phyloP scores from a whole-genome alignment of 192 early-diverging fungal species.

The Backusella macrospora region DNA sequence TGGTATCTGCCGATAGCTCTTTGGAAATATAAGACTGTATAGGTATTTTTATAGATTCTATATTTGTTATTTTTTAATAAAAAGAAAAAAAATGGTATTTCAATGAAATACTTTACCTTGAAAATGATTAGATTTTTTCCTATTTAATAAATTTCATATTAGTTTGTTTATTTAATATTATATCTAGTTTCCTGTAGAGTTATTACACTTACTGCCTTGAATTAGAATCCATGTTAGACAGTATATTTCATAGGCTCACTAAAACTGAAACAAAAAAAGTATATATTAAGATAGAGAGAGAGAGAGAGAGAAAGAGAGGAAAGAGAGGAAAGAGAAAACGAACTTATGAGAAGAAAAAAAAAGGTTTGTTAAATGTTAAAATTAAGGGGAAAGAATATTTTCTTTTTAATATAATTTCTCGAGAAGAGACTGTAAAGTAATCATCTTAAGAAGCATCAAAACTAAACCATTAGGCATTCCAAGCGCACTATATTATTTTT shows the following conservation, averaged over 20 bases:
- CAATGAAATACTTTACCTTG: neutral
- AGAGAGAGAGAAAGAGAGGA: neutral
- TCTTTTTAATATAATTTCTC: slow-evolving; percentile 19
- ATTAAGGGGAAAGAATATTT: slow-evolving; percentile 8
- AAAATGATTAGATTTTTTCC: slow-evolving; percentile 5
- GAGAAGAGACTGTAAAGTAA: slow-evolving; percentile 7
- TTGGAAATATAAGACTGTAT: neutral
- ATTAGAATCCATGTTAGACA: neutral
- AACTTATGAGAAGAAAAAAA: neutral
- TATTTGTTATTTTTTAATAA: neutral
- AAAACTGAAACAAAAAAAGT: neutral
- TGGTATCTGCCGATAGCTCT: neutral
- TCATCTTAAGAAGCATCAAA: neutral
- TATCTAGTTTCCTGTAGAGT: too few relatives aligned
- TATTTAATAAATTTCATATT: neutral
- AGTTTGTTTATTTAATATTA: neutral
- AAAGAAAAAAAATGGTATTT: neutral
- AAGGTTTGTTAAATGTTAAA: neutral
- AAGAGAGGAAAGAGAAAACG: slow-evolving; percentile 7
- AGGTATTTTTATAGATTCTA: slow-evolving; percentile 11
- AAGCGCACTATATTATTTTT: neutral
- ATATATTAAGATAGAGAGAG: slow-evolving; percentile 4
- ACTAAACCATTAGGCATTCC: neutral
- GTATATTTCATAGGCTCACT: neutral
- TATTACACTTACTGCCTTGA: neutral